Percentiles rank a stretch among this genome's conserved stretches.
phyloP scores from a whole-genome alignment of 768 basidiomycete species.

The Agaricus bisporus region DNA sequence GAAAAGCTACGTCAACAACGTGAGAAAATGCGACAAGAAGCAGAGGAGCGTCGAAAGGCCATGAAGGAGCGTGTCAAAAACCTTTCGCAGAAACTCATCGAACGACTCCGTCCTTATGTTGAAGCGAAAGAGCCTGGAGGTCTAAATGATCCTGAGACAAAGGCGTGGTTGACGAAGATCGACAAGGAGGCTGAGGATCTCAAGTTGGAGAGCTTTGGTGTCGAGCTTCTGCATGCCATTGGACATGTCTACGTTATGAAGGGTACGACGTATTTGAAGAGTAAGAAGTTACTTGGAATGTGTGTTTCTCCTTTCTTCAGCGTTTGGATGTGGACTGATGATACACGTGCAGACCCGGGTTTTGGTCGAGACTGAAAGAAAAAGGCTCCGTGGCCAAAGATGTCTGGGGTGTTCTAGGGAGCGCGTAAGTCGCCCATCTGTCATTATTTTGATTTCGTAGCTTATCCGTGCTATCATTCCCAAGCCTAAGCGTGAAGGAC shows the following conservation, averaged over 20 bases:
- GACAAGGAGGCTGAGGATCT: slow-evolving; percentile 86
- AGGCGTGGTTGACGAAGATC: slow-evolving; percentile 70
- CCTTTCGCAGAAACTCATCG: slow-evolving; percentile 75
- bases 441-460: not conserved
- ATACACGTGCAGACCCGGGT: slow-evolving; percentile 58
- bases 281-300: slow-evolving; percentile 87
- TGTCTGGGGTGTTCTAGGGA: slow-evolving; percentile 93
- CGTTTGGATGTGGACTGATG: slow-evolving; percentile 1
- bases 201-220: slow-evolving; percentile 95
- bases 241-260: slow-evolving; percentile 92
- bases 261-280: slow-evolving; percentile 86
- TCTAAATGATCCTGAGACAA: slow-evolving; percentile 78
- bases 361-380: slow-evolving; percentile 92
- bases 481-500: slow-evolving; percentile 66
- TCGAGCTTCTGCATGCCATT: slow-evolving; percentile 91
- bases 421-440: slow-evolving; percentile 60
- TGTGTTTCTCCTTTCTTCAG: slow-evolving; percentile 30
- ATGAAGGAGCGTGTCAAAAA: slow-evolving; percentile 72
- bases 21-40: slow-evolving; percentile 77
- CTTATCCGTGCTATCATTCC: not conserved
- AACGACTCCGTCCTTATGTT: slow-evolving; percentile 84
- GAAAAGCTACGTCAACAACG: slow-evolving; percentile 59
- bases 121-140: slow-evolving; percentile 82
- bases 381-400: slow-evolving; percentile 92
- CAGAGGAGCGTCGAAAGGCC: slow-evolving; percentile 71